Conservation (phyloP, 306 rosid genomes). For the Acacia acuminata region DNA sequence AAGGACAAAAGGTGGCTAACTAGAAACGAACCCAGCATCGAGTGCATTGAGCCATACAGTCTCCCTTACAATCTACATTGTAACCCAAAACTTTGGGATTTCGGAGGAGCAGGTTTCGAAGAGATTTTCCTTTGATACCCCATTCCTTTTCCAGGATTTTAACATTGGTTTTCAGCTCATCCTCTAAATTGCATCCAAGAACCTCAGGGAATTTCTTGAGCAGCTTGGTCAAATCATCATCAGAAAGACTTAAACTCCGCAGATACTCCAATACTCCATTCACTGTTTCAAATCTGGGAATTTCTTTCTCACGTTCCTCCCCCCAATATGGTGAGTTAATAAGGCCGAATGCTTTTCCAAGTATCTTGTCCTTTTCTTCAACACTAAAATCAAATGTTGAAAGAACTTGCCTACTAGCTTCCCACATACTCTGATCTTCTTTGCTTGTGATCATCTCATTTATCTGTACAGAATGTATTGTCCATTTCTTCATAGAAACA, state of each 20-base stretch:
- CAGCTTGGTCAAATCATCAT: slow-evolving; percentile 76
- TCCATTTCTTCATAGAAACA: slow-evolving; percentile 53
- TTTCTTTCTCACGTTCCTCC: slow-evolving; percentile 64
- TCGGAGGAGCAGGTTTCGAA: slow-evolving; percentile 79
- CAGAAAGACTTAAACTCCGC: slow-evolving; percentile 71
- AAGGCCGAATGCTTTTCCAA: slow-evolving; percentile 87
- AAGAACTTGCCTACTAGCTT: slow-evolving; percentile 61
- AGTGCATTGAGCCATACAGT: slow-evolving; percentile 92
- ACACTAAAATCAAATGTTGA: slow-evolving; percentile 54
- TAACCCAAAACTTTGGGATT: slow-evolving; percentile 88
- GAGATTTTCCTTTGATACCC: slow-evolving; percentile 76
- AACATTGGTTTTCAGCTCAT: slow-evolving; percentile 68
- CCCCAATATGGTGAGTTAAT: slow-evolving; percentile 96
- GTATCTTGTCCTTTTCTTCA: slow-evolving; percentile 84
- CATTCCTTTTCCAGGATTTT: slow-evolving; percentile 73
- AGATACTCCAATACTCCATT: slow-evolving; percentile 63
- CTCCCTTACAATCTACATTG: slow-evolving; percentile 88
- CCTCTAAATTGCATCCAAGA: slow-evolving; percentile 82
- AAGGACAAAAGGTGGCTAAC: slow-evolving; percentile 32
- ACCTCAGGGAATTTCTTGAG: slow-evolving; percentile 91
- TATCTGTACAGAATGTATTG: slow-evolving; percentile 50
- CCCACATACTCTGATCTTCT: slow-evolving; percentile 73
- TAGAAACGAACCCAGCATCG: slow-evolving; percentile 97
- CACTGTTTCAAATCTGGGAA: slow-evolving; percentile 59
- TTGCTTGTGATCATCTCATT: slow-evolving; percentile 45